Conservation (phyloP, 345 rosid species). For the Brassica incana region DNA sequence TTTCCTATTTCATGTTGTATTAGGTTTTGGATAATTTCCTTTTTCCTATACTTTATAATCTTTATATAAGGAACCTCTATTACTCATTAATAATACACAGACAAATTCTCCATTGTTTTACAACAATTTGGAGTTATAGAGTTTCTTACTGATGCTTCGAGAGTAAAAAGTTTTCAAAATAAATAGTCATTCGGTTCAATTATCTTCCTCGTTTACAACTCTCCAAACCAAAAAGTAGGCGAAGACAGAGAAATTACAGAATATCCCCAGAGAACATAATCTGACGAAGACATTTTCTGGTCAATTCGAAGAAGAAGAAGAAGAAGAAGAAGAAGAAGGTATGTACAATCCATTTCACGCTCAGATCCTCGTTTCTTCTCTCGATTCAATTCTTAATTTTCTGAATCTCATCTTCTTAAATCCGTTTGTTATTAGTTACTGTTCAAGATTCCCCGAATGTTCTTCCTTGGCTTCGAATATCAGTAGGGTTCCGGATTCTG, state of each 20-base stretch:
- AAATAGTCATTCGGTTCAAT: neutral
- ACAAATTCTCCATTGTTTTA: too few relatives aligned
- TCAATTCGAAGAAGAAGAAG: slow-evolving; percentile 2
- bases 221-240: neutral
- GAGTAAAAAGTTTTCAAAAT: too few relatives aligned
- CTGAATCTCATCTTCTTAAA: neutral
- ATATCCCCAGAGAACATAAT: slow-evolving; percentile 12
- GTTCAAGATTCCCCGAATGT: neutral
- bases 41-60: too few relatives aligned
- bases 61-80: too few relatives aligned
- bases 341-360: neutral
- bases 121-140: too few relatives aligned
- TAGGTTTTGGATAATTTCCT: too few relatives aligned
- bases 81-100: too few relatives aligned
- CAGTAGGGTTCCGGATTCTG: neutral
- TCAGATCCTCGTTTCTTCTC: neutral
- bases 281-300: slow-evolving; percentile 18
- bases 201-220: neutral
- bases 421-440: neutral
- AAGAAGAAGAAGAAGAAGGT: neutral
- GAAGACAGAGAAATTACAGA: neutral
- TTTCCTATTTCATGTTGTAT: too few relatives aligned
- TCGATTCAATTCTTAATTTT: neutral
- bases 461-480: neutral
- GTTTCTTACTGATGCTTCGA: too few relatives aligned